Evolutionary conservation across 768 basidiomycete species (phyloP), one percentile per base, ranked within the genome.

Genomic region (Lyophyllum semitale): DNA sequence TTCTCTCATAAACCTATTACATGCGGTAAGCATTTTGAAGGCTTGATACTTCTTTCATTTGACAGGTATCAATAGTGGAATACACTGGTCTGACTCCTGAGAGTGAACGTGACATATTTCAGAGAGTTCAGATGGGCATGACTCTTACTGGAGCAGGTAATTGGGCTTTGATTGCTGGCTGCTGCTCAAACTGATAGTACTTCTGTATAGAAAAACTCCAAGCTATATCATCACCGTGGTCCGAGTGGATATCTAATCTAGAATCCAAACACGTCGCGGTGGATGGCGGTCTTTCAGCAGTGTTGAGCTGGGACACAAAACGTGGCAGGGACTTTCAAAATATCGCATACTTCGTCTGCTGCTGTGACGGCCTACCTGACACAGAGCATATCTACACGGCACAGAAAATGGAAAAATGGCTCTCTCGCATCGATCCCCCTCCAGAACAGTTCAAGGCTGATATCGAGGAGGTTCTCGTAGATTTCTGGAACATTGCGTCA

Each of bases 61-160:
- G 25, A 58, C 32, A 11, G 17, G 18, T 27, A 2, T 42, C 8
- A 11, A 20, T 51, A 92, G 91, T 91, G 45, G 88, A 91, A 68
- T 93, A 93, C 60, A 68, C 73, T 32, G 66, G 74, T 26, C 71
- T 93, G 1, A 67, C 77, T 2, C 75, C 81, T 12, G 74, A 76
- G 5, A 72, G 77, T 4, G 90, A 93, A 67, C 82, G 91, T 46
- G 91, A 93, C 50, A 85, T 93, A 20, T 91, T 91, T 63, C 87
- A 90, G 61, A 77, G 92, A 25, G 91, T 94, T 15, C 92, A 94
- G 61, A 68, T 93, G 37, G 91, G 91, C 51, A 84, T 91, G 73
- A 74, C 83, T 15, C 74, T 94, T 44, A 87, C 87, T 8, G 80
- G 85, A 20, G 87, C 90, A 66, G 89, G 90, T 87, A 62, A 42